Evolutionary conservation across 352 stramenopile species (phyloP), one percentile per base, ranked within the genome.

Genomic region (Phytophthora uliginosa): DNA sequence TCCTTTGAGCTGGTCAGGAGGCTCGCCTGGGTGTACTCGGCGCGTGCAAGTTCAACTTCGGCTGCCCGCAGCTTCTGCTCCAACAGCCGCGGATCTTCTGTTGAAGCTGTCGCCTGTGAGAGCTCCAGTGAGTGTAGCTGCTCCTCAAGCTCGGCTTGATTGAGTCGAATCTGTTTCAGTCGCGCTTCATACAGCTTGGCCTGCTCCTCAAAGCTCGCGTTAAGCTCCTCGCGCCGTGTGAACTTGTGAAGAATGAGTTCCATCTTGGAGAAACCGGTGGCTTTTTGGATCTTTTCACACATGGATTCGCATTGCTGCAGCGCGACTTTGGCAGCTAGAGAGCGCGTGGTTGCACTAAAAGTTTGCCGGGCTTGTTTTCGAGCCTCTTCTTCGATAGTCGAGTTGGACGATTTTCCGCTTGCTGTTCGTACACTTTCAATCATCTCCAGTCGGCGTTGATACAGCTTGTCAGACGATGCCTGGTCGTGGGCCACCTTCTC

Each of bases 241-340:
- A 96, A 94, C 67, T 95, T 96, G 20, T 96, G 82, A 8, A 93
- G 71, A 47, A 96, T 92, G 22, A 87, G 54, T 59, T 94, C 84
- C 60, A 96, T 88, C 50, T 93, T 92, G 6, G 85, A 86, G 59
- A 89, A 90, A 6, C 89, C 89, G 1, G 89, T 96, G 20, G 86
- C 88, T 42, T 91, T 91, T 57, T 95, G 87, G 33, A 96, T 93
- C 56, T 93, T 94, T 15, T 94, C 86, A 47, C 86, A 94, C 83
- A 95, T 94, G 40, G 83, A 79, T 52, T 96, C 85, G 60, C 86
- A 95, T 50, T 95, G 88, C 68, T 95, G 86, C 7, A 94, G 73
- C 28, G 88, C 89, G 8, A 93, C 77, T 64, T 94, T 94, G 7
- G 87, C 83, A 2, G 83, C 84, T 4, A 95, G 60, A 17, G 86